These are phyloP conservation scores for Aspergillus ibericus DNA, from an alignment of 2,329 filamentous ascomycete genomes.

Conservation along the genomic window DNA sequence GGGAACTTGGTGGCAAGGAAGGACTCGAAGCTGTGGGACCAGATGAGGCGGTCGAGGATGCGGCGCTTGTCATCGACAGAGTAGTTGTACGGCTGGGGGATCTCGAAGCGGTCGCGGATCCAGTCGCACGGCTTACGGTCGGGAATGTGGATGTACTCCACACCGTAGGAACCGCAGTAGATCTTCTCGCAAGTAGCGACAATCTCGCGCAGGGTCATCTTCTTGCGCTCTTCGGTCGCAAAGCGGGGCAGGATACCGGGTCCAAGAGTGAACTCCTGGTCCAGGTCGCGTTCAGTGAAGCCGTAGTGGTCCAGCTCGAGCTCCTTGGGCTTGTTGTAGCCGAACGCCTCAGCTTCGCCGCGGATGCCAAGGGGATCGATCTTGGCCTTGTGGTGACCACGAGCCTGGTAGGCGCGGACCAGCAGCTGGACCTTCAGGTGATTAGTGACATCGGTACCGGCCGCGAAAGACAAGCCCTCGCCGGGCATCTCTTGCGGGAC, in stretches of 20 bases:
- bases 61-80: constrained; percentile 97
- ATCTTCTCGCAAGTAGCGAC: constrained; percentile 89
- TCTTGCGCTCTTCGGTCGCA: constrained; percentile 81
- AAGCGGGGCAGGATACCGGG: constrained; percentile 95
- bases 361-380: constrained; percentile 96
- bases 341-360: constrained; percentile 78
- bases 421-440: constrained; percentile 98
- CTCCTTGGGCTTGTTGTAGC: constrained; percentile 87
- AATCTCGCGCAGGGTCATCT: constrained; percentile 96
- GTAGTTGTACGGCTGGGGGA: constrained; percentile 94
- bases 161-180: constrained; percentile 95
- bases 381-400: constrained; percentile 96
- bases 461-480: constrained; percentile 62
- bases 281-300: constrained; percentile 91
- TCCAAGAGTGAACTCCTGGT: constrained; percentile 86
- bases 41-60: constrained; percentile 95
- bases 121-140: constrained; percentile 98
- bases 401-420: constrained; percentile 94
- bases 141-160: constrained; percentile 98
- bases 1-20: constrained; percentile 98
- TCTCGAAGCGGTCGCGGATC: constrained; percentile 91
- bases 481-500: constrained; percentile 72
- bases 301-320: constrained; percentile 90
- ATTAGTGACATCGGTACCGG: constrained; percentile 83
- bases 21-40: constrained; percentile 95